Evolutionary conservation across 23 red algal species (phyloP), one percentile per base, ranked within the genome.

Genomic region (Gracilaria gracilis): DNA sequence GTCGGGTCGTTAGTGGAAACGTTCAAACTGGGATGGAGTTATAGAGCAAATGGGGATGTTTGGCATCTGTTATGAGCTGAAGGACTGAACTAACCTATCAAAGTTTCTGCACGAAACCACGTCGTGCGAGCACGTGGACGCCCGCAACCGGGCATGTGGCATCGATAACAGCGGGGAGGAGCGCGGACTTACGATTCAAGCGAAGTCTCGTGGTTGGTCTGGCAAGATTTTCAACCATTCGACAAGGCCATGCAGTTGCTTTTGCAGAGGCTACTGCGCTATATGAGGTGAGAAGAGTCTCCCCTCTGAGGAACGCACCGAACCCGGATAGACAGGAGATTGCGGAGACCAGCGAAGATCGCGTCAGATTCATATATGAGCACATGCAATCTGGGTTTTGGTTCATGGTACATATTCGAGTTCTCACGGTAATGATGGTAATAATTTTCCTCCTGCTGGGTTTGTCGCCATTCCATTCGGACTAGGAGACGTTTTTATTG

Each of bases 11-110:
- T 77, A 28, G 72, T 13, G 37, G 37, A 77, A 36, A 40, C 23
- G 39, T 44, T 36, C 39, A 5, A 25, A 24, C 37, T 77, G 72
- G 72, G 72, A 77, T 44, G 72, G 72, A 25, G 37, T 77, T 4
- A 3, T 77, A 47, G 72, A 77, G 42, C 37, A 28, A 28, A 47
- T 77, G 6, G 72, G 72, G 29, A 77, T 77, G 72, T 25, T 77
- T 33, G 32, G 23, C n/a, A 25, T 7, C 32, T 35, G 72, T 28
- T 77, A 28, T 47, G 37, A 55, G 47, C 17, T 80, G 44, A 48
- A 48, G 37, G 72, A 77, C n/a, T 9, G 39, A 44, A 47, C 9
- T 6, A 33, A 36, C 31, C 9, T 77, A 8, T 38, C 42, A 6
- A 47, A 49, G 20, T 80, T 80, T 27, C 28, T 80, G 28, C 19